phyloP scores from a whole-genome alignment of 306 rosid species.

The Corylus heterophylla region DNA sequence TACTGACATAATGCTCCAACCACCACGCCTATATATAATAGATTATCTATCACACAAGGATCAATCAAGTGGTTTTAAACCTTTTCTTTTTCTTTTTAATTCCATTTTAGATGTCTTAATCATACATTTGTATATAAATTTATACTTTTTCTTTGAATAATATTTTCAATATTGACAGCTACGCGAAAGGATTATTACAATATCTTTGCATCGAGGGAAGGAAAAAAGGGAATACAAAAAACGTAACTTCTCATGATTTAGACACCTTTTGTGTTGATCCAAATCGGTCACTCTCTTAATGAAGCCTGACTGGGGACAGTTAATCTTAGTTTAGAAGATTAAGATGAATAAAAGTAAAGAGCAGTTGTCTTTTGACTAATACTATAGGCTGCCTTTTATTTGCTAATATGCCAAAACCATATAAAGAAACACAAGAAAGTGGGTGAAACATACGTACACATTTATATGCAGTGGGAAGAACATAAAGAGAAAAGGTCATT shows the following conservation, averaged over 20 bases:
- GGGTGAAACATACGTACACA: too few relatives aligned
- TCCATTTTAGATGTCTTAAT: conserved; percentile 18
- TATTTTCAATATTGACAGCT: background rate
- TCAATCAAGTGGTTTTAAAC: too few relatives aligned
- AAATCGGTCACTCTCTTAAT: too few relatives aligned
- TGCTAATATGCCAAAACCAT: background rate
- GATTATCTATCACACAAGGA: background rate
- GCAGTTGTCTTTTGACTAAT: background rate
- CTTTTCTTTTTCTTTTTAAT: too few relatives aligned
- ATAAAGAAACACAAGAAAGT: background rate
- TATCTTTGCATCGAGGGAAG: background rate
- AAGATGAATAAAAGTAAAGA: background rate
- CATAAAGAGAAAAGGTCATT: background rate
- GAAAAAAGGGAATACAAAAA: background rate
- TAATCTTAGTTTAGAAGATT: background rate
- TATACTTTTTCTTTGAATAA: background rate
- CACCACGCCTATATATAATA: background rate
- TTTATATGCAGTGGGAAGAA: background rate
- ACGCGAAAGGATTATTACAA: background rate
- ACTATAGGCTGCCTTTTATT: background rate
- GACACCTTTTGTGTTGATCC: background rate
- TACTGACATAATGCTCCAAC: conserved; percentile 20
- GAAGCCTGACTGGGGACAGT: background rate
- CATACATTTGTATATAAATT: background rate
- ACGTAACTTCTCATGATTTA: background rate